phyloP scores from a whole-genome alignment of 192 early-diverging fungal species.

The Kappamyces sp. region DNA sequence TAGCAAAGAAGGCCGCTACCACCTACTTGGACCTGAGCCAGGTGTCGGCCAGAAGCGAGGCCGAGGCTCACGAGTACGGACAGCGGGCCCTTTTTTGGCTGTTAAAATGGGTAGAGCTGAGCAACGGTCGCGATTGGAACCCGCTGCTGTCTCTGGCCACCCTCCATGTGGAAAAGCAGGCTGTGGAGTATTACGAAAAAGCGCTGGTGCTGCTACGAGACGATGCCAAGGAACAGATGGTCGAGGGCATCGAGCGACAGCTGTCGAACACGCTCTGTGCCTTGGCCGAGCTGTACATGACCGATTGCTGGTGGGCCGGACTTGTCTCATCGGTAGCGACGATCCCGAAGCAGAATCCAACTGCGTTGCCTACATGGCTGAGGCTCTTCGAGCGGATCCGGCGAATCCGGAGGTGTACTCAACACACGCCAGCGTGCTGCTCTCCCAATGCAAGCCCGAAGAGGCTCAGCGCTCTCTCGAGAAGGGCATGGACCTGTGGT shows the following conservation, averaged over 20 bases:
- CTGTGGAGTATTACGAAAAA: conserved; percentile 32
- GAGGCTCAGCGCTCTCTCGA: conserved; percentile 69
- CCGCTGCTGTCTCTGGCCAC: conserved; percentile 81
- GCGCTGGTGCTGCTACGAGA: conserved; percentile 37
- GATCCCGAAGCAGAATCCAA: conserved; percentile 81
- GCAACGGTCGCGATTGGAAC: conserved; percentile 61
- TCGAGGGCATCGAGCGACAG: conserved; percentile 46
- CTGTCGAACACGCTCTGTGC: conserved; percentile 82
- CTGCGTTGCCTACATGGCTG: conserved; percentile 68
- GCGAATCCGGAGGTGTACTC: conserved; percentile 79
- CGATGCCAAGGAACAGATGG: conserved; percentile 13
- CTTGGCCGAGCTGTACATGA: conserved; percentile 96
- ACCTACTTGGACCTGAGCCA: conserved; percentile 79
- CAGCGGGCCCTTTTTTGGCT: conserved; percentile 67
- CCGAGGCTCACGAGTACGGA: conserved; percentile 58
- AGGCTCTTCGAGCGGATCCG: conserved; percentile 65
- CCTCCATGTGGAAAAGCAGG: conserved; percentile 33
- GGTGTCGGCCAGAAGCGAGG: too few species aligned
- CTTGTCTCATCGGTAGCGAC: conserved; percentile 49
- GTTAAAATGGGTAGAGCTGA: conserved; percentile 60
- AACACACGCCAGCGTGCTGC: conserved; percentile 79
- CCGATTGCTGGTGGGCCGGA: conserved; percentile 84
- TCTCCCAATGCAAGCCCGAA: conserved; percentile 75
- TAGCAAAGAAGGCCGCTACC: conserved; percentile 56
- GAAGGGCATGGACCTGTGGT: conserved; percentile 65